Evolutionary conservation across 345 rosid genomes (phyloP).

Genomic region (Acer negundo): DNA sequence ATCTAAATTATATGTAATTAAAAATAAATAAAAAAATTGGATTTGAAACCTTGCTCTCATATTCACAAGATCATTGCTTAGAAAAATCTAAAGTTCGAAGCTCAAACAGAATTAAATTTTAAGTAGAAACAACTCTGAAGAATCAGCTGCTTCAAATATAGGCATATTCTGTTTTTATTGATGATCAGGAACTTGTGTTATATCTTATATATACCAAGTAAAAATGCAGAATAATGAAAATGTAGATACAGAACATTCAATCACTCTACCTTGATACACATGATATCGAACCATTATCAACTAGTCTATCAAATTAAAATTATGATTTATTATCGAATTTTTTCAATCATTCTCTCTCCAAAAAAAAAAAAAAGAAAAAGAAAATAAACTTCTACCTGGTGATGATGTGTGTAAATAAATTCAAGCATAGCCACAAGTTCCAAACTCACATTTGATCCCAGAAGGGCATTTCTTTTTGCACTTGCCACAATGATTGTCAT

Average conservation of each 20-base stretch:
- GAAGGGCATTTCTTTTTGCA: conserved; percentile 47
- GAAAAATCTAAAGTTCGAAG: not conserved
- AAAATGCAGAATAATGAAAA: not conserved
- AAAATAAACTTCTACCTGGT: not conserved
- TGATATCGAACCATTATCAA: not conserved
- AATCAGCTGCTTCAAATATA: too few species aligned
- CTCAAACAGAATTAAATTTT: too few species aligned
- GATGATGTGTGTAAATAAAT: not conserved
- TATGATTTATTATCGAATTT: conserved; percentile 1
- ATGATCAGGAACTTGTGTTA: not conserved
- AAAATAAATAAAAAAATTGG: not conserved
- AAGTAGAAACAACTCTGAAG: not conserved
- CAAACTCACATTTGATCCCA: conserved; percentile 53
- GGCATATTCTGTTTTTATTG: not conserved
- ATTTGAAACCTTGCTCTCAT: not conserved
- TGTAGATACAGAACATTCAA: not conserved
- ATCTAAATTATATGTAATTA: too few species aligned
- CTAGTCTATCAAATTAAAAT: not conserved
- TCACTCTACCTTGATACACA: not conserved
- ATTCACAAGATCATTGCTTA: not conserved
- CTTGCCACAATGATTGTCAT: conserved; percentile 56
- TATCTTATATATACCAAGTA: not conserved
- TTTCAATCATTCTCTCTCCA: not conserved
- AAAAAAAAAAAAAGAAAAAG: not conserved
- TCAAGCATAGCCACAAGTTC: conserved; percentile 71